A percentile compares a stretch with the other conserved stretches of the same genome.
Conservation (phyloP, 2,329 filamentous ascomycete species). For the Verticillium dahliae region DNA sequence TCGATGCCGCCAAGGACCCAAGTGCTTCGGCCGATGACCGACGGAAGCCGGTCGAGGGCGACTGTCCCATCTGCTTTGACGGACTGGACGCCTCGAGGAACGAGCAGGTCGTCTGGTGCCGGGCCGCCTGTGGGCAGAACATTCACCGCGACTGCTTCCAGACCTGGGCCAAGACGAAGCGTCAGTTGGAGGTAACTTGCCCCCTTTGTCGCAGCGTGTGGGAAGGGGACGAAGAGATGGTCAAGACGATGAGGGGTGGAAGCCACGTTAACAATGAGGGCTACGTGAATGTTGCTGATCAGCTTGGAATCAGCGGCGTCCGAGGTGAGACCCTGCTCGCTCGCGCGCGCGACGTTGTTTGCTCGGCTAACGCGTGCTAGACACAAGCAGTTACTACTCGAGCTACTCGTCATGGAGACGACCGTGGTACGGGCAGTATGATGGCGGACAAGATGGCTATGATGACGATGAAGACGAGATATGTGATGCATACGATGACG, state of each 20-base stretch:
- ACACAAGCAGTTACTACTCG: background rate
- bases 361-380: background rate
- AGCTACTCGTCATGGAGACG: no score
- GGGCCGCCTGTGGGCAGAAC: conserved; percentile 47
- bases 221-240: conserved; percentile 37
- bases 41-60: conserved; percentile 43
- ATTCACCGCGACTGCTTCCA: conserved; percentile 47
- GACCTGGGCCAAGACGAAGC: conserved; percentile 45
- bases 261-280: conserved; percentile 40
- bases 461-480: no score
- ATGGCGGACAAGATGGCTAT: no score
- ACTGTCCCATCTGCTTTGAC: conserved; percentile 53
- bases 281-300: conserved; percentile 55
- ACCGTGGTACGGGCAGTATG: no score
- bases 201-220: conserved; percentile 55
- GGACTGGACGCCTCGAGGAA: conserved; percentile 28
- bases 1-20: conserved; percentile 19
- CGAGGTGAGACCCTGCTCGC: conserved; percentile 31
- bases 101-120: conserved; percentile 42
- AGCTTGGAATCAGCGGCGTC: conserved; percentile 49
- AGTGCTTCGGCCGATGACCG: conserved; percentile 22
- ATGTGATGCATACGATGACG: background rate
- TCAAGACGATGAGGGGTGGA: conserved; percentile 35
- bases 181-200: conserved; percentile 42
- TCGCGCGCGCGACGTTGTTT: background rate